phyloP scores from a whole-genome alignment of 164 flowering plant species.

The Dillenia turbinata region DNA sequence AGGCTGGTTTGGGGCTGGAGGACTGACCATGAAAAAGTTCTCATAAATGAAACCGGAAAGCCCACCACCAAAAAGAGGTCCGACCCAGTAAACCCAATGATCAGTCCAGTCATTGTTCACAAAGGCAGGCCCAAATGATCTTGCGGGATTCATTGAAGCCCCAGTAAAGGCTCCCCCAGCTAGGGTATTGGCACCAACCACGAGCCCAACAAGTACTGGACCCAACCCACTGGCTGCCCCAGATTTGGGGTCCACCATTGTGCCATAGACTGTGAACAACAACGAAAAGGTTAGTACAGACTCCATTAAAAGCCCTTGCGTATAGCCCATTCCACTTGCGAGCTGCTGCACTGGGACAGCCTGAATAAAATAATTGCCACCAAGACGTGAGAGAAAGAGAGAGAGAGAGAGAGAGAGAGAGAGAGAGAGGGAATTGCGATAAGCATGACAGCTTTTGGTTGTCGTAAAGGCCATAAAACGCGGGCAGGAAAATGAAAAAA shows the following conservation, averaged over 20 bases:
- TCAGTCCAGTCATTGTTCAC: constrained; percentile 76
- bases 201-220: constrained; percentile 67
- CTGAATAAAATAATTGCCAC: constrained; percentile 26
- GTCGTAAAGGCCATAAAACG: too few relatives aligned
- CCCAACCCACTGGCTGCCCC: constrained; percentile 61
- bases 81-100: constrained; percentile 97
- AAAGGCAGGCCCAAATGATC: constrained; percentile 90
- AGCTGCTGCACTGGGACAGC: constrained; percentile 60
- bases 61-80: constrained; percentile 82
- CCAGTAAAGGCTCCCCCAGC: constrained; percentile 90
- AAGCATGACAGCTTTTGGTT: too few relatives aligned
- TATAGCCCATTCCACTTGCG: constrained; percentile 48
- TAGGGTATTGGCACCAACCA: constrained; percentile 85
- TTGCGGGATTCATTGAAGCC: constrained; percentile 94
- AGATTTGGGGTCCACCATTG: constrained; percentile 81
- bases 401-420: too few relatives aligned
- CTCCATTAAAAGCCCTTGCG: constrained; percentile 81
- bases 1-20: constrained; percentile 34
- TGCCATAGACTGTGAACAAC: constrained; percentile 74
- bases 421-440: too few relatives aligned
- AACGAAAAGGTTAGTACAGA: constrained; percentile 74
- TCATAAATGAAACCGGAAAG: constrained; percentile 79
- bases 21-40: constrained; percentile 50
- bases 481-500: too few relatives aligned
- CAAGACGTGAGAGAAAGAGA: constrained; percentile 1